Conservation (phyloP, 345 rosid genomes). For the Gossypium arboreum region DNA sequence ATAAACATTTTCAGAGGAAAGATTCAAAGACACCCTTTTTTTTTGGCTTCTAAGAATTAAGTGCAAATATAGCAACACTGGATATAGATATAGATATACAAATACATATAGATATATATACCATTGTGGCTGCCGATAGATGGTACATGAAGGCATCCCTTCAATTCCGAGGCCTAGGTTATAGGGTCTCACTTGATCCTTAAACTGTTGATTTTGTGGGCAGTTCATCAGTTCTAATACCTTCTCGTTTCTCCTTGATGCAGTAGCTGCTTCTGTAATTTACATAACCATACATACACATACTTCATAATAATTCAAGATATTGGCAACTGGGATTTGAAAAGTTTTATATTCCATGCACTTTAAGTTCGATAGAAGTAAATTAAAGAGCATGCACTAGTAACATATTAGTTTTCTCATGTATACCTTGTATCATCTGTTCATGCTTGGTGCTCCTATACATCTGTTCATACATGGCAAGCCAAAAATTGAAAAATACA, state of each 20-base stretch:
- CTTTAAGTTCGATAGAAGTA: not conserved
- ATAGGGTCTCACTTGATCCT: not conserved
- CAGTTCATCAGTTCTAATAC: not conserved
- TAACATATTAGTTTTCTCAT: not conserved
- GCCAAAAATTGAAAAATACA: not conserved
- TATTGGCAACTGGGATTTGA: too few relatives aligned
- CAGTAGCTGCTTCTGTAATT: constrained; percentile 30
- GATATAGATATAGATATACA: too few relatives aligned
- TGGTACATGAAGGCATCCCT: constrained; percentile 8
- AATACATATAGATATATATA: not conserved
- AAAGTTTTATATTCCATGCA: not conserved
- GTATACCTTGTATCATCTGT: constrained; percentile 51
- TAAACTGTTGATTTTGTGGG: constrained; percentile 19
- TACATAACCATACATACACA: not conserved
- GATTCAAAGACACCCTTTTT: too few relatives aligned
- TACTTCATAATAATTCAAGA: not conserved
- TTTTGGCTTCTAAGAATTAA: too few relatives aligned
- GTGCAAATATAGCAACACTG: too few relatives aligned
- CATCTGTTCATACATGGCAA: constrained; percentile 39
- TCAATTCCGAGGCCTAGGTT: constrained; percentile 8
- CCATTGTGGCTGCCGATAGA: not conserved
- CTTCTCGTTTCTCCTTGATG: constrained; percentile 23
- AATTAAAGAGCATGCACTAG: not conserved
- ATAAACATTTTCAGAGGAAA: not conserved
- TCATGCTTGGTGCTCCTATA: constrained; percentile 69